Evolutionary conservation across 2,329 filamentous ascomycete species (phyloP).

Genomic region (Phoma sp.): DNA sequence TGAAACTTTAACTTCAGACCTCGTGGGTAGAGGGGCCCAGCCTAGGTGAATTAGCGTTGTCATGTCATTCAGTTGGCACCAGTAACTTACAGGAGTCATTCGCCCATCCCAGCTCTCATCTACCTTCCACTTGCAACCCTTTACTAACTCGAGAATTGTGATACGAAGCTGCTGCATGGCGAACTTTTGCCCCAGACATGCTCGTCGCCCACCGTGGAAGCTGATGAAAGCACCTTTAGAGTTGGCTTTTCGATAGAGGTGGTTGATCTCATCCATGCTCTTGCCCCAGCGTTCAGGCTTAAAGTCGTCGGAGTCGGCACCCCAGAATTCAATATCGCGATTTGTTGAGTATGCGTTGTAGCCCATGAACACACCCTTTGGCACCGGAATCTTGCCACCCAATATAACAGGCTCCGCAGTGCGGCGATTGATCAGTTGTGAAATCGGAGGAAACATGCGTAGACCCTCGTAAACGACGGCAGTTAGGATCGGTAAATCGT

Average conservation of each 20-base stretch:
- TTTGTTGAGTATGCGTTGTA: constrained; percentile 42
- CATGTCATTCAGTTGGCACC: background rate
- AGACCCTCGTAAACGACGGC: constrained; percentile 57
- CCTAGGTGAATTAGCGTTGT: constrained; percentile 2
- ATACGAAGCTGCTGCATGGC: constrained; percentile 50
- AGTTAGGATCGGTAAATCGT: constrained; percentile 53
- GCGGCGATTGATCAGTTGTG: constrained; percentile 57
- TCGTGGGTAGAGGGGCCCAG: constrained; percentile 29
- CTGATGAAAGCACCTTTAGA: constrained; percentile 52
- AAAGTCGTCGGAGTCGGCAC: constrained; percentile 45
- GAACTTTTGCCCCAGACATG: constrained; percentile 53
- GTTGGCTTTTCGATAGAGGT: constrained; percentile 46
- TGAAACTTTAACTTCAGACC: constrained; percentile 32
- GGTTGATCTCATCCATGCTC: constrained; percentile 46
- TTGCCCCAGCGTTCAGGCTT: constrained; percentile 52
- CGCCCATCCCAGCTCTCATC: constrained; percentile 37
- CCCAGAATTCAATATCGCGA: constrained; percentile 37
- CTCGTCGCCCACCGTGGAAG: constrained; percentile 53
- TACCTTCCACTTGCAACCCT: constrained; percentile 31
- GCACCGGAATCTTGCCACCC: constrained; percentile 29
- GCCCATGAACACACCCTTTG: constrained; percentile 33
- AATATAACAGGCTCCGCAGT: constrained; percentile 41
- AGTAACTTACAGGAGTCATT: constrained; percentile 32
- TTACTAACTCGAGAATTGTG: constrained; percentile 42
- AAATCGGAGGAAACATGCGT: constrained; percentile 59